Evolutionary conservation across 2,329 filamentous ascomycete genomes (phyloP), one percentile per base, ranked within the genome.

Genomic region (Cladosporium phlei): DNA sequence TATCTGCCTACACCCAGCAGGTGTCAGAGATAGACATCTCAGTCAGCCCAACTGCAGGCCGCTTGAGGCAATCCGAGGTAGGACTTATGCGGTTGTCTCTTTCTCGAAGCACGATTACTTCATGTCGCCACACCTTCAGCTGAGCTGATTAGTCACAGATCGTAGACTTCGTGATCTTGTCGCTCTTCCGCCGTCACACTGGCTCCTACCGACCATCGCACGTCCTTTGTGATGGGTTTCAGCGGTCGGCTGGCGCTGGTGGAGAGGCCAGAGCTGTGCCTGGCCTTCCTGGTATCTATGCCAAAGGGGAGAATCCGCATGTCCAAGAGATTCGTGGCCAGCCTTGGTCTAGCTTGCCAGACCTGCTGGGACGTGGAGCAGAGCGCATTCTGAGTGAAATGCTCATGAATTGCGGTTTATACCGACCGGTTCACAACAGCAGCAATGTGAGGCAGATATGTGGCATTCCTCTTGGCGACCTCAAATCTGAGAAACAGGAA

Each of bases 141-240:
- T 30, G 37, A 52, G 54, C 52, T 59, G 52, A 51, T 56, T 43
- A 27, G 44, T 28, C 12, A 38, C 42, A 75, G 71, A 66, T 71
- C 54, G 70, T 76, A 22, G 68, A 75, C 53, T 74, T 71, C 50
- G 67, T 69, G 12, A 79, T 96, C 32, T 89, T 85, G 80, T 74
- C 79, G 8, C 71, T 95, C 2, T 95, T 95, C 64, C 79, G 77
- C 10, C 75, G 77, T 55, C 69, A 73, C 24, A 62, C 62, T 16
- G 59, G 65, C 21, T 67, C 66, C 49, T 64, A 71, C 39, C 78
- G 76, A 59, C 83, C 85, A 2, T 77, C 79, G 40, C 87, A 96
- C 67, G 59, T 95, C 4, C 76, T 98, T 4, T 90, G 88, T 56
- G 84, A 95, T 71, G 91, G 91, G 19, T 95, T 83, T 57, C 80